Percentiles rank a stretch among this genome's conserved stretches.
Conservation (phyloP, 257 asterid species). For the Solanum tarijense region DNA sequence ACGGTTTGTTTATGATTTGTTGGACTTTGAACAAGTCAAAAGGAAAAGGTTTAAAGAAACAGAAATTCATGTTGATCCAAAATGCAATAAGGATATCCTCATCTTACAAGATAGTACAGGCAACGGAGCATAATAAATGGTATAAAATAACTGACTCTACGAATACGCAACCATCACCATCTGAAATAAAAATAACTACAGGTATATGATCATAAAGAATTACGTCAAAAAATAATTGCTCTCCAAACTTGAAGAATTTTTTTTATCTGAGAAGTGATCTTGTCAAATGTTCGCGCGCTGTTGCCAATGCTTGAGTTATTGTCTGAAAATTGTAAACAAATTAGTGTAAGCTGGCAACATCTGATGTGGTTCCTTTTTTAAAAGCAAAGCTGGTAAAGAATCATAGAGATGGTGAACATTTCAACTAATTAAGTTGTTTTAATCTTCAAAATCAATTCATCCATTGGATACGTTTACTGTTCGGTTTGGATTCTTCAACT, state of each 20-base stretch:
- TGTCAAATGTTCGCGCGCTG: conserved; percentile 75
- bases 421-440: neutral
- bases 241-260: neutral
- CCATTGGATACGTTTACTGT: neutral
- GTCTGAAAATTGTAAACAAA: conserved; percentile 31
- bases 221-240: neutral
- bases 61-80: neutral
- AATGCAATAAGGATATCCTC: neutral
- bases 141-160: neutral
- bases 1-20: neutral
- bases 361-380: neutral
- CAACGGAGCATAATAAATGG: neutral
- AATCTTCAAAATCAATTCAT: neutral
- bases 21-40: neutral
- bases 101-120: neutral
- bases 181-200: neutral
- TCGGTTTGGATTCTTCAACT: neutral
- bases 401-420: neutral
- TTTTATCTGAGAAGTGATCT: conserved; percentile 59
- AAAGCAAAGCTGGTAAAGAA: neutral
- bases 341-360: neutral
- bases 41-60: neutral
- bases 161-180: neutral
- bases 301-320: conserved; percentile 62
- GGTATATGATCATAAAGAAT: neutral